Evolutionary conservation across 1,139 yeast species (phyloP).

Genomic region (Martiniozyma asiatica): DNA sequence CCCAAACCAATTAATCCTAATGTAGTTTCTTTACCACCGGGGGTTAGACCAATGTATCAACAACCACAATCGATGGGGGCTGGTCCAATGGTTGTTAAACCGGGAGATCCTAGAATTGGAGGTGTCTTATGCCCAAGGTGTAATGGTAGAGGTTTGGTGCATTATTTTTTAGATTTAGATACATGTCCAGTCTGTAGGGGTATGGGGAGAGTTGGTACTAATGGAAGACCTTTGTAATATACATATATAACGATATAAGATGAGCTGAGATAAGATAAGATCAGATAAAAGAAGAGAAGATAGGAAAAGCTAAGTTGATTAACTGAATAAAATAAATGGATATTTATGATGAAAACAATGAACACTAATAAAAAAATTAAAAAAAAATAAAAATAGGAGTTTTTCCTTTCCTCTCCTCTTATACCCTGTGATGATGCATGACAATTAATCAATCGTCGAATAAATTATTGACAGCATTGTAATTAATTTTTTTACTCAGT

Average conservation of each 20-base stretch:
- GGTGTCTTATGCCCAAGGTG: slow-evolving; percentile 72
- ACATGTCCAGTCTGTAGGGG: slow-evolving; percentile 55
- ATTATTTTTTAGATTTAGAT: slow-evolving; percentile 43
- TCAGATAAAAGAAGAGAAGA: too few species aligned
- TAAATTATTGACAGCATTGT: slow-evolving; percentile 59
- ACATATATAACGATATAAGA: background rate
- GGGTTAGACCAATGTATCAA: slow-evolving; percentile 7
- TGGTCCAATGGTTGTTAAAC: slow-evolving; percentile 38
- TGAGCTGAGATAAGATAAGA: too few species aligned
- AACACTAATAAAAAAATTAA: too few species aligned
- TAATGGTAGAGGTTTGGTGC: slow-evolving; percentile 53
- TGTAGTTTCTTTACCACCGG: slow-evolving; percentile 15
- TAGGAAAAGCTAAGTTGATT: too few species aligned
- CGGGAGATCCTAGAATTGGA: slow-evolving; percentile 81
- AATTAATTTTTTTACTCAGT: slow-evolving; percentile 79
- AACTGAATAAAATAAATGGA: too few species aligned
- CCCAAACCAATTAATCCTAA: slow-evolving; percentile 14
- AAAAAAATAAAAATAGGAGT: too few species aligned
- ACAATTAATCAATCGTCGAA: slow-evolving; percentile 32
- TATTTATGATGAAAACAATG: too few species aligned
- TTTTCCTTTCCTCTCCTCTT: too few species aligned
- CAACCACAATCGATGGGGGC: slow-evolving; percentile 3
- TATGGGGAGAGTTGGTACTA: slow-evolving; percentile 40
- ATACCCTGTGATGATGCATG: too few species aligned
- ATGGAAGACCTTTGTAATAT: slow-evolving; percentile 11